These are phyloP conservation scores for Parasitella parasitica DNA, from an alignment of 371 early-diverging fungal species.

Conservation along the genomic window DNA sequence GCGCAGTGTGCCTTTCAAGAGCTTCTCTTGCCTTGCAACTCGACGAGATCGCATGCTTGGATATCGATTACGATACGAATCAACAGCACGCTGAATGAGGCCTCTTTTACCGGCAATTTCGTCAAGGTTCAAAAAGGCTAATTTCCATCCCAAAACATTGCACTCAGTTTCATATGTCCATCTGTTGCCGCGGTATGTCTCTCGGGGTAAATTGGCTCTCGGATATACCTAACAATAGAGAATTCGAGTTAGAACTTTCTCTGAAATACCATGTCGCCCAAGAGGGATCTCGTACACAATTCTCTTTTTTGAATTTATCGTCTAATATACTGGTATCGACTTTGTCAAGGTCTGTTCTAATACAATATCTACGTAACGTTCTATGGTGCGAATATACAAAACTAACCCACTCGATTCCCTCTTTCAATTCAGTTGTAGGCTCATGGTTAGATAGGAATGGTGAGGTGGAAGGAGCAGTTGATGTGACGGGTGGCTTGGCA, in stretches of 20 bases:
- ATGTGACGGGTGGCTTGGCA: constrained; percentile 23
- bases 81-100: constrained; percentile 91
- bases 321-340: constrained; percentile 38
- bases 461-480: background rate
- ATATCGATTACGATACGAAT: constrained; percentile 85
- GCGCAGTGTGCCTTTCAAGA: constrained; percentile 42
- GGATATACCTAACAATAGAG: constrained; percentile 32
- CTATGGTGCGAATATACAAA: constrained; percentile 65
- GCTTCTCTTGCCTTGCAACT: constrained; percentile 78
- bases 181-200: constrained; percentile 82
- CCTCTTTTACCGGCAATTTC: constrained; percentile 85
- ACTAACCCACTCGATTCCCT: constrained; percentile 64
- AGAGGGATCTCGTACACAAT: constrained; percentile 22
- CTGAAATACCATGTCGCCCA: background rate
- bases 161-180: constrained; percentile 34
- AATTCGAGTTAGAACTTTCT: background rate
- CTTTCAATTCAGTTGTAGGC: constrained; percentile 32
- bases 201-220: constrained; percentile 67
- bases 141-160: constrained; percentile 35
- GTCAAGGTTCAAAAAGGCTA: constrained; percentile 70
- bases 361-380: constrained; percentile 58
- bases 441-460: constrained; percentile 26
- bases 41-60: constrained; percentile 77
- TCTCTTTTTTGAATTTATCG: constrained; percentile 33
- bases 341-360: constrained; percentile 77